Base-by-base conservation (phyloP, 2,329 filamentous ascomycete genomes). In the Paecilomyces fulvus region DNA sequence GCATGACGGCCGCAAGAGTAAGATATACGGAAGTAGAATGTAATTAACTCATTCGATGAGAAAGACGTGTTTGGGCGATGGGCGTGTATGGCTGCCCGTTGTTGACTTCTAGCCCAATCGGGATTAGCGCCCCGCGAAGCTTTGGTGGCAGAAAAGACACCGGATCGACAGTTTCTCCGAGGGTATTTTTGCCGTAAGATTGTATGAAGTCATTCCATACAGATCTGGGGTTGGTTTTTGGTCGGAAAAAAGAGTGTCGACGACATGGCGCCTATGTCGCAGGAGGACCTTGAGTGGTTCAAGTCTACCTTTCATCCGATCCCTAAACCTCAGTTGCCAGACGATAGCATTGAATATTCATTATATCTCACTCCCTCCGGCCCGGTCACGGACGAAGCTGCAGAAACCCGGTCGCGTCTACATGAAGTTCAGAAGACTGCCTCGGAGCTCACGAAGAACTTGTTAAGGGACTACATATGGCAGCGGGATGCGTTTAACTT, bases 401-500 rank as follows among this genome's bases (percentile, higher is more conserved):
- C 69, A 60, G 67, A 68, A 59, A 71, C 66, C 53, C 77, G 89
- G 10, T 73, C 83, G 23, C 80, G 81, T 20, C 79, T 96, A n/a
- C 86, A 89, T 56, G 75, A 80, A 20, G 79, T 96, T 9, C 84
- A 90, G 54, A 89, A 85, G 70, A 80, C 84, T 1, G 85, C 88
- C 0, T 74, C 80, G 2, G 79, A 84, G 28, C 73, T 94, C n/a
- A 76, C 76, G 25, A 83, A 83, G 49, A 77, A 80, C 2, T 74
- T 90, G 7, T 79, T 92, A n/a, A 86, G 83, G 62, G 86, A 89
- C 59, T 96, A 96, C 65, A 95, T 99, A 60, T 99, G 94, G 94
- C 94, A 99, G 70, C 84, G 91, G 11, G 91, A 96, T 54, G 75
- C 79, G 0, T 92, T 99, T 60, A 80, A 79, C n/a, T 75, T 96